Evolutionary conservation across 2,329 filamentous ascomycete genomes (phyloP).

Genomic region (Dryadomyces quercus-mongolicae): DNA sequence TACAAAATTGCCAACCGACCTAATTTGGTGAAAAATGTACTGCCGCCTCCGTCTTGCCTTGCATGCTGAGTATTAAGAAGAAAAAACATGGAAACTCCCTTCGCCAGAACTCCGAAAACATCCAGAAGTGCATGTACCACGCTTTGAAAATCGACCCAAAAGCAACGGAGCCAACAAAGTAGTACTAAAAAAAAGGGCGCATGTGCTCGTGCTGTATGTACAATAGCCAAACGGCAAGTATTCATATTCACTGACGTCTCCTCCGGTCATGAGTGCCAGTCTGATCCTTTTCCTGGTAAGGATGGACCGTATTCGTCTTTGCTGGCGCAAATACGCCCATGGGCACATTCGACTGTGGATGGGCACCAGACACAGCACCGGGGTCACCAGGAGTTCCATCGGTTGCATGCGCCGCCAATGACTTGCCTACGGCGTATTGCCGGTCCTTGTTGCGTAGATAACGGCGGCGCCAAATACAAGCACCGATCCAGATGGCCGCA

Average conservation of each 20-base stretch:
- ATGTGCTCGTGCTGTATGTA: no score
- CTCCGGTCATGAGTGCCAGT: constrained; percentile 24
- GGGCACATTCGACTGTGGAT: constrained; percentile 19
- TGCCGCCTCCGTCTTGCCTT: not conserved
- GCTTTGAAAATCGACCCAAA: not conserved
- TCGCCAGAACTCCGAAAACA: not conserved
- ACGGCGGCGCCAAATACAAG: constrained; percentile 59
- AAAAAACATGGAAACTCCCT: not conserved
- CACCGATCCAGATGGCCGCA: constrained; percentile 50
- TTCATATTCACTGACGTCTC: not conserved
- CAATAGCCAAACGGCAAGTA: no score
- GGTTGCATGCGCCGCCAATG: constrained; percentile 18
- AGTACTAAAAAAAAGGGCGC: no score
- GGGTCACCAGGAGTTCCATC: constrained; percentile 8
- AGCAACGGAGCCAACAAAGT: no score
- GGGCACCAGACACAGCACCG: constrained; percentile 18
- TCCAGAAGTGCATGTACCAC: not conserved
- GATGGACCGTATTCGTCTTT: constrained; percentile 18
- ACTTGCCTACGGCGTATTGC: constrained; percentile 35
- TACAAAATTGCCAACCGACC: not conserved
- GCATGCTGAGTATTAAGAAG: no score
- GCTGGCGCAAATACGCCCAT: constrained; percentile 27
- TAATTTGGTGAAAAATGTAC: not conserved
- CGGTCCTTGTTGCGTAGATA: constrained; percentile 60
- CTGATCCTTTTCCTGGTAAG: constrained; percentile 17